phyloP scores from a whole-genome alignment of 2,329 filamentous ascomycete genomes.

The Capronia coronata region DNA sequence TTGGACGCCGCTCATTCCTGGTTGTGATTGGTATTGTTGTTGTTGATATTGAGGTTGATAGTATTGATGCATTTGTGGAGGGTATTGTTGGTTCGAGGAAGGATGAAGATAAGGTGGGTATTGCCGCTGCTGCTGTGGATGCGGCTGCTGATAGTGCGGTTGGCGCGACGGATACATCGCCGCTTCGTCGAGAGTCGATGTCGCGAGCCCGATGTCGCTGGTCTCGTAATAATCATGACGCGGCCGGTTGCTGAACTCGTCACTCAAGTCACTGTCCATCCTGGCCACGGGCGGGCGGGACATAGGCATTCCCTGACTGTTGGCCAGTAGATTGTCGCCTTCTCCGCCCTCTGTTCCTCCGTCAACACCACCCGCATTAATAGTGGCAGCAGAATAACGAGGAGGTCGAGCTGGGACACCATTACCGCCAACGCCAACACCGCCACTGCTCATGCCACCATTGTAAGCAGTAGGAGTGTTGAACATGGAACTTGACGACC shows the following conservation, averaged over 20 bases:
- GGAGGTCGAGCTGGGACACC: background rate
- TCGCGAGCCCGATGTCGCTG: conserved; percentile 24
- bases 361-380: background rate
- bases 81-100: conserved; percentile 9
- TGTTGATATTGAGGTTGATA: background rate
- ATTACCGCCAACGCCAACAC: too few relatives aligned
- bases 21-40: background rate
- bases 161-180: conserved; percentile 1
- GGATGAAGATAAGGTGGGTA: conserved; percentile 3
- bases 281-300: conserved; percentile 8
- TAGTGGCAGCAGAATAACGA: conserved; percentile 5
- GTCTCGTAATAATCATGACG: conserved; percentile 7
- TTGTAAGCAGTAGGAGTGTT: conserved; percentile 9
- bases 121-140: conserved; percentile 3
- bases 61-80: background rate
- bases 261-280: conserved; percentile 4
- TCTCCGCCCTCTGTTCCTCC: conserved; percentile 38
- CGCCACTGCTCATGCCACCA: too few relatives aligned
- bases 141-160: background rate
- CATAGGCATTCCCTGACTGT: conserved; percentile 36
- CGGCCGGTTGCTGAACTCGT: background rate
- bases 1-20: background rate
- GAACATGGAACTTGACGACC: background rate
- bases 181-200: conserved; percentile 17
- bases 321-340: conserved; percentile 35